phyloP scores from a whole-genome alignment of 176 grass and related monocot genomes.

The Cocos nucifera region DNA sequence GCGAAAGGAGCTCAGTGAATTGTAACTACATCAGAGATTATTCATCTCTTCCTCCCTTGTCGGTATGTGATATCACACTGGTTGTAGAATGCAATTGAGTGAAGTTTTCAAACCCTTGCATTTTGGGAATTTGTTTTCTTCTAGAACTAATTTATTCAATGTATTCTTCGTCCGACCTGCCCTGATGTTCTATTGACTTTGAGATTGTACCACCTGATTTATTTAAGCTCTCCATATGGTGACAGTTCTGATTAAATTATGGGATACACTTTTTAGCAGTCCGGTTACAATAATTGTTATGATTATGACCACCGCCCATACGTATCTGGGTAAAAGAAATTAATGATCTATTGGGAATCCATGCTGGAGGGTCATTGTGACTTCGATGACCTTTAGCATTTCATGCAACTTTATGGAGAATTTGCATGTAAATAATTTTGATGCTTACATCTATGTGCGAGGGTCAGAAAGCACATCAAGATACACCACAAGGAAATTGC shows the following conservation, averaged over 20 bases:
- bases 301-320: too few species aligned
- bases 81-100: constrained; percentile 26
- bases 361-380: too few species aligned
- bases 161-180: neutral
- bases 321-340: too few species aligned
- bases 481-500: too few species aligned
- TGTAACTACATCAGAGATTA: constrained; percentile 34
- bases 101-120: neutral
- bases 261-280: too few species aligned
- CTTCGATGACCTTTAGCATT: too few species aligned
- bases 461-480: too few species aligned
- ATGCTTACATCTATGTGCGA: too few species aligned
- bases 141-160: constrained; percentile 3
- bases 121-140: constrained; percentile 8
- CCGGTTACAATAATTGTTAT: too few species aligned
- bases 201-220: neutral
- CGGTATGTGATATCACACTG: constrained; percentile 46
- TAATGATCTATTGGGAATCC: too few species aligned
- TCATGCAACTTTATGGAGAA: too few species aligned
- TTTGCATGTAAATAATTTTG: too few species aligned
- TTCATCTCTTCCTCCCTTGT: constrained; percentile 36
- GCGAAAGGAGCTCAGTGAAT: constrained; percentile 27
- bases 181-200: neutral
- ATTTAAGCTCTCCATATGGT: neutral
- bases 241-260: neutral